Percentiles rank a stretch among this genome's conserved stretches.
These are phyloP conservation scores for Luffa aegyptiaca DNA, from an alignment of 306 rosid genomes.

Conservation along the genomic window DNA sequence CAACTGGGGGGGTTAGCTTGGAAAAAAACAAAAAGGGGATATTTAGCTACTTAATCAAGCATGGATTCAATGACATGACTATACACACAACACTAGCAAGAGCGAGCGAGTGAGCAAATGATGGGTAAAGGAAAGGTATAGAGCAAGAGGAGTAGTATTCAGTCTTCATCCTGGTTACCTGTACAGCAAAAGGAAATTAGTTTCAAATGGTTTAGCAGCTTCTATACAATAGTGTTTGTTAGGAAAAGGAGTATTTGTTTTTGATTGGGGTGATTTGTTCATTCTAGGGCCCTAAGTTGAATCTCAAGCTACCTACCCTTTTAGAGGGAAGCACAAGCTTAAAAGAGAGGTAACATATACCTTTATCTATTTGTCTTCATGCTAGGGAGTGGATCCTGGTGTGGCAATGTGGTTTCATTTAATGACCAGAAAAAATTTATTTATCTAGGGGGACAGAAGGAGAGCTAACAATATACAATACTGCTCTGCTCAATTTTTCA, in stretches of 20 bases:
- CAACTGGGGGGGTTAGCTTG: conserved; percentile 28
- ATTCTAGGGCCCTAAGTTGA: not conserved
- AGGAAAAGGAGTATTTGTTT: not conserved
- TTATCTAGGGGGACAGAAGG: not conserved
- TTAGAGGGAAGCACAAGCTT: conserved; percentile 18
- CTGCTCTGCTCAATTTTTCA: not conserved
- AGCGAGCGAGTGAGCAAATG: not conserved
- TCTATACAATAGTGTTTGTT: not conserved
- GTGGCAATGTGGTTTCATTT: conserved; percentile 18
- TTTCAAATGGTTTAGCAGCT: conserved; percentile 7
- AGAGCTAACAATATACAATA: not conserved
- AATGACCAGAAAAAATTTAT: not conserved
- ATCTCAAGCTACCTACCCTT: conserved; percentile 12
- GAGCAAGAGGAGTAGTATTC: not conserved
- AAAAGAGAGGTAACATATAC: conserved; percentile 3
- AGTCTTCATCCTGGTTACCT: conserved; percentile 1
- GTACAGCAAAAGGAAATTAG: not conserved
- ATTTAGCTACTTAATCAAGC: not conserved
- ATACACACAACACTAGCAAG: conserved; percentile 4
- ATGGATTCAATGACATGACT: not conserved
- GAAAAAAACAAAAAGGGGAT: not conserved
- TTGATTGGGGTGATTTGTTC: not conserved
- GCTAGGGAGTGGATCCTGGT: conserved; percentile 62
- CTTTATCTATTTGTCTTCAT: conserved; percentile 26
- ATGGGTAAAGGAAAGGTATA: not conserved